Conservation (phyloP, 805 yeast genomes). For the Kuraishia hungarica region DNA sequence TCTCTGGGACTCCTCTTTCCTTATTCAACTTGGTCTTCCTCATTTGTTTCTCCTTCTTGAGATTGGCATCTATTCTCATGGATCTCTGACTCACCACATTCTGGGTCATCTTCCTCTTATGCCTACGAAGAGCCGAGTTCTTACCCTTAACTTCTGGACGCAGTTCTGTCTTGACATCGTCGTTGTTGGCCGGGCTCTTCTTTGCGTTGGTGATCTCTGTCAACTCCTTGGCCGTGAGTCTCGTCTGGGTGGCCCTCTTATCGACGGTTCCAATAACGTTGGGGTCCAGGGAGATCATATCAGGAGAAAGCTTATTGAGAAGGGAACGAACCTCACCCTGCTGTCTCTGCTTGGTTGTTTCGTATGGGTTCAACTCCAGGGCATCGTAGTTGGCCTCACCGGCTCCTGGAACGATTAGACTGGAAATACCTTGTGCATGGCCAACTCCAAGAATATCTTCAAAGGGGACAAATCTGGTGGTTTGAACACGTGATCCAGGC, state of each 20-base stretch:
- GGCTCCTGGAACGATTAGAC: constrained; percentile 89
- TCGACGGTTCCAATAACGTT: constrained; percentile 78
- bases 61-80: constrained; percentile 63
- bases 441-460: constrained; percentile 96
- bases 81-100: constrained; percentile 85
- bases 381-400: constrained; percentile 99
- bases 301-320: constrained; percentile 84
- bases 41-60: constrained; percentile 63
- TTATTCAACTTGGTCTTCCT: constrained; percentile 44
- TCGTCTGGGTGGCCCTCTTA: constrained; percentile 49
- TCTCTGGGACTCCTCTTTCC: constrained; percentile 37
- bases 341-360: constrained; percentile 87
- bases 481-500: constrained; percentile 67
- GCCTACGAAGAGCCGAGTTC: constrained; percentile 75
- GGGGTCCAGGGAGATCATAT: constrained; percentile 89
- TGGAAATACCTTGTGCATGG: constrained; percentile 67
- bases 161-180: constrained; percentile 44
- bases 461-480: constrained; percentile 76
- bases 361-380: constrained; percentile 86
- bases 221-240: constrained; percentile 56
- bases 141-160: constrained; percentile 68
- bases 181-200: constrained; percentile 28
- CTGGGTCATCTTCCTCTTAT: constrained; percentile 72
- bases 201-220: constrained; percentile 29
- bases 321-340: constrained; percentile 82